Base-by-base conservation (phyloP, 2,329 filamentous ascomycete genomes). In the Blastomyces emzantsi region DNA sequence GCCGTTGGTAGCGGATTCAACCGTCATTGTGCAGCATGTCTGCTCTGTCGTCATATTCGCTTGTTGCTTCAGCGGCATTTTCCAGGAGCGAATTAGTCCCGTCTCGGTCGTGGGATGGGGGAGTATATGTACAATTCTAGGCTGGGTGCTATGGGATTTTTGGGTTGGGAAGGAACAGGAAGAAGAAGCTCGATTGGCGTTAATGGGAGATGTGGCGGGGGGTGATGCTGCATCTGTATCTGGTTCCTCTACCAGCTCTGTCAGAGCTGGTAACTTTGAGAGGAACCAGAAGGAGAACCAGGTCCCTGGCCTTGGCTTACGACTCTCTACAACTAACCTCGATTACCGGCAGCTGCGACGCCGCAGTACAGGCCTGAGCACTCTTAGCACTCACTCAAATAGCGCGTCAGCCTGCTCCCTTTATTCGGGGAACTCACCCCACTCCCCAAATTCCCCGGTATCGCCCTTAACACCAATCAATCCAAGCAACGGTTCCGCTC, bases 21-120 rank as follows among this genome's bases (percentile, higher is more conserved):
- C 93, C 2, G 91, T 97, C 64, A 97, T 99, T 69, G 90, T 97
- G 22, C 94, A 99, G 75, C 94, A 99, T 75, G 89, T 97, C 59
- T 96, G 91, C 75, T 95, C 91, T 8, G 92, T 97, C 65, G 89
- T 90, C 62, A 93, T 99, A 63, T 99, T 97, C 73, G 85, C 96
- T 66, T 92, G 93, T 68, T 96, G 90, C 76, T 99, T 99, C 73
- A 87, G 92, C 19, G 91, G 87, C 62, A 99, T 99, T 66, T 90
- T 90, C 69, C 87, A 93, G 69, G 87, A 92, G 69, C 85, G 91
- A 49, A 86, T 97, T n/a, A 92, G 89, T 43, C 92, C 93, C 1
- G 86, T 95, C n/a, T 87, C 90, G 0, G 87, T 97, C 3, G 92
- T 95, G 15, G 88, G 89, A 67, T 92, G 89, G 83, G 90, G 90